Conservation (phyloP, 805 yeast genomes). For the Candida chilensis region DNA sequence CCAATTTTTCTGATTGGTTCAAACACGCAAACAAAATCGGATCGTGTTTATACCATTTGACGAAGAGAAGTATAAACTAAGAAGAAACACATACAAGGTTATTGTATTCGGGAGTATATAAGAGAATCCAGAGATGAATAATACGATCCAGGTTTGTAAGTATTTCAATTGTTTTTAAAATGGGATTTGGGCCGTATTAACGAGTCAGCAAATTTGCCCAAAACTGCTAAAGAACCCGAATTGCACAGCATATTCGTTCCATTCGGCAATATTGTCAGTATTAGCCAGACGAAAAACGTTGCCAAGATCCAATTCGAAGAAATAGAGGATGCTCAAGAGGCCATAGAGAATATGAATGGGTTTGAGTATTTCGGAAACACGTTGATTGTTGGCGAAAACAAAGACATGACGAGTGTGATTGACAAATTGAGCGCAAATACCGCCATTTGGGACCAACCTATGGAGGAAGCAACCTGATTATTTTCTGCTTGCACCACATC, state of each 20-base stretch:
- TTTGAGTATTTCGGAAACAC: constrained; percentile 5
- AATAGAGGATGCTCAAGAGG: constrained; percentile 8
- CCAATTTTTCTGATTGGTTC: too few relatives aligned
- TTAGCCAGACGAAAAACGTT: not conserved
- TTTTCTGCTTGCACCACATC: too few relatives aligned
- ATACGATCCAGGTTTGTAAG: not conserved
- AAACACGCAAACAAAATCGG: too few relatives aligned
- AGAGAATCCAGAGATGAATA: not conserved
- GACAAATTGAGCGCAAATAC: too few relatives aligned
- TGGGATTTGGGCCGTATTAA: not conserved
- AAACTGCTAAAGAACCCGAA: not conserved
- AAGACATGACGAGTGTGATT: too few relatives aligned
- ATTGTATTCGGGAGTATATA: not conserved
- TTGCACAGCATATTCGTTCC: not conserved
- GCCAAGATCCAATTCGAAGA: constrained; percentile 6
- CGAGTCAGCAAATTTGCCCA: not conserved
- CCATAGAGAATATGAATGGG: constrained; percentile 10
- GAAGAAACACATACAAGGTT: not conserved
- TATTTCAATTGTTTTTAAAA: too few relatives aligned
- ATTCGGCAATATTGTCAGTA: not conserved
- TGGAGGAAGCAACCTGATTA: too few relatives aligned
- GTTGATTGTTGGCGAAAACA: constrained; percentile 5
- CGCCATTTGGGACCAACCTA: too few relatives aligned
- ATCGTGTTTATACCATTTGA: too few relatives aligned
- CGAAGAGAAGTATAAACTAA: too few relatives aligned